Conservation (phyloP, 768 basidiomycete species). For the Symmetrospora coprosmae region DNA sequence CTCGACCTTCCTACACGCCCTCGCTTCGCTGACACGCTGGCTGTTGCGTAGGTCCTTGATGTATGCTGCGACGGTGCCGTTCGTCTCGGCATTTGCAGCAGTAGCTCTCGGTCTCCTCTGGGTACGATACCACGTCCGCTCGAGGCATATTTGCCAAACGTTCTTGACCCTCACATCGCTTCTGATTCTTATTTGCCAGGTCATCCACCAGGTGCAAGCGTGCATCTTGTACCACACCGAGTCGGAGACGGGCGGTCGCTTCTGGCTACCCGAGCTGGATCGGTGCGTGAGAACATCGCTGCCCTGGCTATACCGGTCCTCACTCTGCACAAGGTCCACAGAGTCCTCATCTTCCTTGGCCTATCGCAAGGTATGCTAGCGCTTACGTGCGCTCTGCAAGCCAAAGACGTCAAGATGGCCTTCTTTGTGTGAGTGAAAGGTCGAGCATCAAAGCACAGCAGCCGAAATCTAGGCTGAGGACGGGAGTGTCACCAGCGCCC, state of each 20-base stretch:
- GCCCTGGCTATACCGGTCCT: not conserved
- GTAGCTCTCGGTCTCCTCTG: not conserved
- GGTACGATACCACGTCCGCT: no score
- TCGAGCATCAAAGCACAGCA: not conserved
- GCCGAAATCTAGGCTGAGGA: not conserved
- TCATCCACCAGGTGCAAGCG: slow-evolving; percentile 4
- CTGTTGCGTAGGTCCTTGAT: not conserved
- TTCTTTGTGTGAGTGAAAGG: slow-evolving; percentile 1
- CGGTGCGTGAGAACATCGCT: not conserved
- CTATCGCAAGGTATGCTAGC: slow-evolving; percentile 3
- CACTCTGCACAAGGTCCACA: not conserved
- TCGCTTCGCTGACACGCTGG: not conserved
- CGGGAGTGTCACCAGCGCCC: not conserved
- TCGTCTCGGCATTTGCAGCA: not conserved
- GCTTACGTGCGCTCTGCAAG: slow-evolving; percentile 1
- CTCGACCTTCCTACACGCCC: not conserved
- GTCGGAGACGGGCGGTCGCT: slow-evolving; percentile 2
- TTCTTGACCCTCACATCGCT: no score
- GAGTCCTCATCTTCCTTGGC: not conserved
- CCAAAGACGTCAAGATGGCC: not conserved
- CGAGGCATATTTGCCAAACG: no score
- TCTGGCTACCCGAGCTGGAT: slow-evolving; percentile 21
- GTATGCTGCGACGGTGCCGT: slow-evolving; percentile 7
- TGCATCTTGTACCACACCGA: not conserved
- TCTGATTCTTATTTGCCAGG: no score